Base-by-base conservation (phyloP, 257 asterid genomes). In the Parsonsia alboflavescens region DNA sequence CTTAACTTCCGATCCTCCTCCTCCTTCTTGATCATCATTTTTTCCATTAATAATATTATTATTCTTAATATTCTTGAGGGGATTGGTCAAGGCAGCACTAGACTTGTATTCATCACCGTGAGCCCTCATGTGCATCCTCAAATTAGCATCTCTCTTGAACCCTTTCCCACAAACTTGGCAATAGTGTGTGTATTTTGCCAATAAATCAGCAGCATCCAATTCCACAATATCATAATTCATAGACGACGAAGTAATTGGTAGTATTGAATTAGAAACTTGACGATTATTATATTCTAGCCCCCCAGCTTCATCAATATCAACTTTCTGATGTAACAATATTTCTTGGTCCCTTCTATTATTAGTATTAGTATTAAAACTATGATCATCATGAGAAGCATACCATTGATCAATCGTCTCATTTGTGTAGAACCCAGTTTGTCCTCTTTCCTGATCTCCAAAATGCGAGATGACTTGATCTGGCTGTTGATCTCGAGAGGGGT, bases 51-150 rank as follows among this genome's bases (percentile, higher is more conserved):
- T 48, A 48, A 10, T n/a, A n/a, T n/a, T n/a, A n/a, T n/a, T n/a
- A n/a, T n/a, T n/a, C n/a, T n/a, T n/a, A n/a, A n/a, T 77, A 10
- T 77, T 76, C 64, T 86, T 86, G 73, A 54, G 41, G 0, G 96
- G 97, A 73, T 88, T 88, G 71, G 83, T 85, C n/a, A 91, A 83
- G 21, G 96, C 93, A 1, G 90, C 93, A 69, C 75, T 85, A 62
- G 97, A 84, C 76, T 91, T 91, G 82, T 85, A 89, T 80, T 85
- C 88, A 41, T 91, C 95, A 45, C 97, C 97, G 75, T 91, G 97
- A 19, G 97, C 97, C 75, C 97, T 78, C 97, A 91, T 91, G 76
- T 91, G 97, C 97, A 91, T 89, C 57, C 97, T 77, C 46, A 91
- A 81, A 75, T 91, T 91, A 0, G 97, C 97, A 81, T 91, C 97